Evolutionary conservation across 768 basidiomycete genomes (phyloP), one percentile per base, ranked within the genome.

Genomic region (Suillus clintonianus): DNA sequence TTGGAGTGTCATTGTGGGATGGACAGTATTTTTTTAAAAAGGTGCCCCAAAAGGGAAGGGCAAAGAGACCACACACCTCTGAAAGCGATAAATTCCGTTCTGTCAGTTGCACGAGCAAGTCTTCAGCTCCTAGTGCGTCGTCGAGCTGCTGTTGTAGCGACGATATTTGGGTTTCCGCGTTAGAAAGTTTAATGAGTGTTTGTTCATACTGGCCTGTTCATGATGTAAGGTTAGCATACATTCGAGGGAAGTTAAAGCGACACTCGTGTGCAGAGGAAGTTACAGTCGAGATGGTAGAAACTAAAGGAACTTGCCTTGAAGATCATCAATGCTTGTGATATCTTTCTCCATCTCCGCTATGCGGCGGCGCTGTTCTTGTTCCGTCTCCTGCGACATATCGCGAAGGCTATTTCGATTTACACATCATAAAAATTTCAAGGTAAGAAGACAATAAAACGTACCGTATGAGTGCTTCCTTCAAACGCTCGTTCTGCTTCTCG

Each of bases 111-210:
- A 97, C 94, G 15, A 99, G 86, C 85, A 99, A 91, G 64, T 99
- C 97, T 74, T 99, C 97, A 0, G 95, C 95, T 17, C 93, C 94
- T 2, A 97, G 81, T 0, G 97, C 94, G 74, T 96, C 95, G 70
- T 99, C 97, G 3, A 99, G 86, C 74, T 99, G 97, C 13, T 87
- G 70, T 74, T 99, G 98, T 64, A 99, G 86, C 63, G 97, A 94
- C 65, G 97, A 97, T 36, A 99, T 89, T 68, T 97, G 94, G 6
- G 85, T 83, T 70, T 98, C 96, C 4, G 97, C 94, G 69, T 94
- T 94, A 41, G 90, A 80, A 5, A 98, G 84, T 70, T 92, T 93
- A 67, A 90, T 88, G 30, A 92, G 80, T 2, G 90, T 81, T 42
- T 89, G 83, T 66, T 96, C 94, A 71, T 94, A 89, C 78, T 91